Conservation (phyloP, 306 rosid species). For the Cucurbita moschata region DNA sequence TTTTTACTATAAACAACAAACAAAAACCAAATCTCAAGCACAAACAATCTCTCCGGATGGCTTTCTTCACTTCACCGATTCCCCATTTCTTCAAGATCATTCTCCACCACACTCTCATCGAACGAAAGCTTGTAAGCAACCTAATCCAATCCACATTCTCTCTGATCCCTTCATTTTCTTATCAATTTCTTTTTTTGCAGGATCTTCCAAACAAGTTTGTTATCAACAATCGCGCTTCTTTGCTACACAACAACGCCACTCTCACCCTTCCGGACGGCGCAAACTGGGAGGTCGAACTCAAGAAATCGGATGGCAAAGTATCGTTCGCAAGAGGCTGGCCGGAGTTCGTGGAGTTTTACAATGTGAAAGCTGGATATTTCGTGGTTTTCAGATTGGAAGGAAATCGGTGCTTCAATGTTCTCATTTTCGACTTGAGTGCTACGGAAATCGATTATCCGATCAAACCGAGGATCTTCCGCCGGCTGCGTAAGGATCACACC, state of each 20-base stretch:
- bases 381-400: constrained; percentile 65
- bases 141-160: neutral
- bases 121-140: neutral
- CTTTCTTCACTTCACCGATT: neutral
- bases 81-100: neutral
- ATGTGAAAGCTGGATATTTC: constrained; percentile 50
- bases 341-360: constrained; percentile 49
- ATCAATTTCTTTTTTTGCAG: constrained; percentile 14
- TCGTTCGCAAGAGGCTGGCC: constrained; percentile 71
- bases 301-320: constrained; percentile 36
- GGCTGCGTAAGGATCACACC: neutral
- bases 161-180: neutral
- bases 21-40: too few species aligned
- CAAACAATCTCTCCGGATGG: neutral
- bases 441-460: constrained; percentile 54
- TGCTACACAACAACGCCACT: constrained; percentile 28
- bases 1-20: too few species aligned
- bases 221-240: constrained; percentile 40
- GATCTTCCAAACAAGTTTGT: constrained; percentile 60
- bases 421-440: constrained; percentile 39
- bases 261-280: constrained; percentile 59
- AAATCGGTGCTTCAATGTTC: constrained; percentile 46
- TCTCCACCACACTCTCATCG: neutral
- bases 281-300: constrained; percentile 51
- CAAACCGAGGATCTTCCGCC: neutral